Conservation (phyloP, 768 basidiomycete genomes). For the Ramaria sp. region DNA sequence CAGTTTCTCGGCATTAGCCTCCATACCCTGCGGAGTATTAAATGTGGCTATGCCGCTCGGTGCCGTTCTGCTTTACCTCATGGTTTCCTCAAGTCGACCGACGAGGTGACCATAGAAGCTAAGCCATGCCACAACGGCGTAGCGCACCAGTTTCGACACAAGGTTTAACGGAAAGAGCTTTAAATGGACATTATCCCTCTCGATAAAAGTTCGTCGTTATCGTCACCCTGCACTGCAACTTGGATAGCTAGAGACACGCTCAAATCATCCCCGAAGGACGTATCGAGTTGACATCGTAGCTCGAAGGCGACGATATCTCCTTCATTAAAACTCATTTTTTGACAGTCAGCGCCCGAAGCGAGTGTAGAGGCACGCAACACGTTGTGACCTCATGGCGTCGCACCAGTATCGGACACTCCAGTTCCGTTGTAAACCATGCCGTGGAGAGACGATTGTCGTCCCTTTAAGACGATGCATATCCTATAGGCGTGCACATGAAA, state of each 20-base stretch:
- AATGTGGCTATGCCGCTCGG: background rate
- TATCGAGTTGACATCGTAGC: background rate
- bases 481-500: no score
- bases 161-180: background rate
- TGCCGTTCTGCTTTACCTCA: background rate
- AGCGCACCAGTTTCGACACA: background rate
- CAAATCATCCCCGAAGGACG: no score
- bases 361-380: background rate
- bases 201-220: background rate
- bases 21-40: background rate
- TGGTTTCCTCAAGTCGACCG: slow-evolving; percentile 5
- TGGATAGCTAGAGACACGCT: background rate
- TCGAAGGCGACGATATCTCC: background rate
- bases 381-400: background rate
- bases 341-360: background rate
- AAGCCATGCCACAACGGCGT: background rate
- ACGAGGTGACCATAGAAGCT: background rate
- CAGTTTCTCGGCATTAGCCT: background rate
- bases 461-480: background rate
- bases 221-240: background rate
- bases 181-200: background rate
- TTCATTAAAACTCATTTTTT: background rate
- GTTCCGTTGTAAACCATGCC: background rate
- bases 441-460: background rate
- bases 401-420: background rate